Percentiles rank a stretch among this genome's conserved stretches.
phyloP scores from a whole-genome alignment of 2,329 filamentous ascomycete genomes.

The Aspergillus sp. region DNA sequence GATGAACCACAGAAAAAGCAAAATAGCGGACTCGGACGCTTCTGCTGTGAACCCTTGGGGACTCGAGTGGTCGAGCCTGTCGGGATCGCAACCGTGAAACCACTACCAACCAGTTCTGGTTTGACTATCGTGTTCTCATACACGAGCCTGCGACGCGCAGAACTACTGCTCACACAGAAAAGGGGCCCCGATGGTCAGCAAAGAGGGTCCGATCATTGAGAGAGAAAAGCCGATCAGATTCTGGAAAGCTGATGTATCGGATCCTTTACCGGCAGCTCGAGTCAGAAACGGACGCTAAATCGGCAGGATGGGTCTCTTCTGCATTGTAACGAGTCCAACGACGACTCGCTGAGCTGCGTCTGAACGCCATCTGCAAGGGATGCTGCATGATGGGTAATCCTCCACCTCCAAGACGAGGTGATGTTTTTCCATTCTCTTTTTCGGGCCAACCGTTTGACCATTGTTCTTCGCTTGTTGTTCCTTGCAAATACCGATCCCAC shows the following conservation, averaged over 20 bases:
- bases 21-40: constrained; percentile 3
- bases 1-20: constrained; percentile 13
- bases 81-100: constrained; percentile 1
- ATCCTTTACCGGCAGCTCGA: constrained; percentile 4
- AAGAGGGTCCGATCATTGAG: constrained; percentile 22
- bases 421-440: constrained; percentile 2
- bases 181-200: not conserved
- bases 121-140: not conserved
- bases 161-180: not conserved
- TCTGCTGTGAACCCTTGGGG: not conserved
- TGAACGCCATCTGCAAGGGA: constrained; percentile 28
- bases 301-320: constrained; percentile 20
- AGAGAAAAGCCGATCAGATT: constrained; percentile 27
- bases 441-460: not conserved
- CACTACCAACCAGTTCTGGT: not conserved
- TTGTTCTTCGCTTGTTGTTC: not conserved
- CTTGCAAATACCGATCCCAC: not conserved
- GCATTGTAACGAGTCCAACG: constrained; percentile 7
- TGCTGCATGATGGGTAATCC: constrained; percentile 15
- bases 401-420: constrained; percentile 1
- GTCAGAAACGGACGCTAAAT: constrained; percentile 18
- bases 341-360: constrained; percentile 14
- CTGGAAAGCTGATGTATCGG: constrained; percentile 28
- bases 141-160: constrained; percentile 1
- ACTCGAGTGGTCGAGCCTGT: not conserved